Evolutionary conservation across 129 eudicot genomes (phyloP), one percentile per base, ranked within the genome.

Genomic region (Helianthus tuberosus): DNA sequence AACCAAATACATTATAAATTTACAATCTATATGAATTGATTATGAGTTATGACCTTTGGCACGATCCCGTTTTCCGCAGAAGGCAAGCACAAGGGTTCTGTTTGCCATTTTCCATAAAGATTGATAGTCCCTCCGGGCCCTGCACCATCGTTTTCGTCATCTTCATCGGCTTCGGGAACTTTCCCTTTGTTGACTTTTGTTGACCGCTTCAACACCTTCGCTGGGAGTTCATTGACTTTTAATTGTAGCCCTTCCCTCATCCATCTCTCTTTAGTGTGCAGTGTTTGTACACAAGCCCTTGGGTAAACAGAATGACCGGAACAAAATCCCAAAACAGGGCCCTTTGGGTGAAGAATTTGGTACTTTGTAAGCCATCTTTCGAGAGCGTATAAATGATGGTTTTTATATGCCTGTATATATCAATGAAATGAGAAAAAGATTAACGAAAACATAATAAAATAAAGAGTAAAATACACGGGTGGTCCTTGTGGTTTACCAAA

Each of bases 71-170:
- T 81, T 70, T 88, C 82, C 32, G 98, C 97, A 61, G 17, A 78
- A 69, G 92, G 97, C 79, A 93, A 84, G 65, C 79, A 76, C 65
- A 93, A 61, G 11, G 91, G 89, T 82, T 88, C 98, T 6, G 96
- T 93, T 79, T 93, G 98, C 97, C 98, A 93, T 86, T 88, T 86
- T 57, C 98, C 98, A 67, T 78, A 93, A 55, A 93, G 91, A 77
- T 70, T 36, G 55, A 83, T 74, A 67, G 59, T 81, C 58, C 76
- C 86, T 77, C 69, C 85, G 44, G 74, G 83, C 57, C 76, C 87
- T 50, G 68, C 87, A 70, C 77, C 49, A 65, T 81, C 94, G 48
- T 65, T 89, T 29, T 84, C 96, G 13, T 66, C 84, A 59, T 68
- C 73, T 65, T 88, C 85, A 65, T 86, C 80, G 9, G 79, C 80